Percentiles rank a stretch among this genome's conserved stretches.
Conservation (phyloP, 441 rosid species). For the Melastoma candidum region DNA sequence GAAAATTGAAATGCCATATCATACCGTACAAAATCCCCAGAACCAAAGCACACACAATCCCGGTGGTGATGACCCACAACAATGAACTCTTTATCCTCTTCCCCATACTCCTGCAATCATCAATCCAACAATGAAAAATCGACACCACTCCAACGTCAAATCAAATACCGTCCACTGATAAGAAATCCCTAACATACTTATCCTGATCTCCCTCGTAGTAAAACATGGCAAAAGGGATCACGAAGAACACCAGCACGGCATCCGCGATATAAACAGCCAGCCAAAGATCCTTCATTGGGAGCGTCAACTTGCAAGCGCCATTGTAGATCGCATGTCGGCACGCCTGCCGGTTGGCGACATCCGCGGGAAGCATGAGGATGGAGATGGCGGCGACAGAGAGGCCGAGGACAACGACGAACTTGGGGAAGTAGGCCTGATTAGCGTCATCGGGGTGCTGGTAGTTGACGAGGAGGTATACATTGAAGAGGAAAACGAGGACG, state of each 20-base stretch:
- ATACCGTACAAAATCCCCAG: constrained; percentile 88
- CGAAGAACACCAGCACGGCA: constrained; percentile 82
- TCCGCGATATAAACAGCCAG: constrained; percentile 79
- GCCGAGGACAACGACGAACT: constrained; percentile 89
- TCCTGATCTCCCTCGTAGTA: constrained; percentile 98
- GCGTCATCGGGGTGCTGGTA: constrained; percentile 98
- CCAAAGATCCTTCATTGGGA: constrained; percentile 98
- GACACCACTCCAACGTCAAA: background rate
- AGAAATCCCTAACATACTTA: constrained; percentile 46
- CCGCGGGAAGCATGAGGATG: constrained; percentile 95
- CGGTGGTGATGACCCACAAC: constrained; percentile 75
- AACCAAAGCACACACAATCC: constrained; percentile 79
- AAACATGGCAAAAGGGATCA: constrained; percentile 96
- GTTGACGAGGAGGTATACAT: constrained; percentile 90
- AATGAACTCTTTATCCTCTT: constrained; percentile 84
- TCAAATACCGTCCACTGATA: background rate
- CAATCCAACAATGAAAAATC: constrained; percentile 8
- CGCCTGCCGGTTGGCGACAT: constrained; percentile 94
- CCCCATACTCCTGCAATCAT: constrained; percentile 55
- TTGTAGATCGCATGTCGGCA: constrained; percentile 79
- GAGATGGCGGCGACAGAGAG: constrained; percentile 80
- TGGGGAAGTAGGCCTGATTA: constrained; percentile 95
- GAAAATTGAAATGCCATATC: constrained; percentile 13
- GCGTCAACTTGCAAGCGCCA: constrained; percentile 85
- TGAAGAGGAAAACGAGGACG: constrained; percentile 68